These are phyloP conservation scores for Pseudohalonectria lignicola DNA, from an alignment of 2,329 filamentous ascomycete species.

Conservation along the genomic window DNA sequence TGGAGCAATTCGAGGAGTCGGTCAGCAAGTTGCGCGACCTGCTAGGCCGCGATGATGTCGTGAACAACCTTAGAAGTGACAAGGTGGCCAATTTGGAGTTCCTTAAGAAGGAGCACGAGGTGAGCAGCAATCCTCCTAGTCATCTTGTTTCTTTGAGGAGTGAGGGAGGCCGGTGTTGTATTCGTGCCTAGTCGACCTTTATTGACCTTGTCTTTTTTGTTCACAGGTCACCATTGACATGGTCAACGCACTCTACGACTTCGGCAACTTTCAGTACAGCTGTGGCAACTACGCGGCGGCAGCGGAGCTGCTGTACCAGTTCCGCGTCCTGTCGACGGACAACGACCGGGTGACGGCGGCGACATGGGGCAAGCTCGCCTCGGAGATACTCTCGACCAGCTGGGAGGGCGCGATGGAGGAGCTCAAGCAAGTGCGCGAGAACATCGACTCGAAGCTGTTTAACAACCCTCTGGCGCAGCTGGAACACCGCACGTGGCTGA, in stretches of 20 bases:
- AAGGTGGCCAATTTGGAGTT: slow-evolving; percentile 99
- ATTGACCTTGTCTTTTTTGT: background rate
- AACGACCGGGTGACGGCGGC: slow-evolving; percentile 94
- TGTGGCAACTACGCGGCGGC: slow-evolving; percentile 89
- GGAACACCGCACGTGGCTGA: slow-evolving; percentile 90
- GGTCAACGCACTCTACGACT: slow-evolving; percentile 92
- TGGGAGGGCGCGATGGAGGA: slow-evolving; percentile 94
- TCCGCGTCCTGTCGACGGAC: slow-evolving; percentile 94
- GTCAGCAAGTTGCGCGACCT: slow-evolving; percentile 83
- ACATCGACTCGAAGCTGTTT: slow-evolving; percentile 90
- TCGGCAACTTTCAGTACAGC: slow-evolving; percentile 95
- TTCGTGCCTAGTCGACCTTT: too few species aligned
- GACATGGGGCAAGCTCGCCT: slow-evolving; percentile 96
- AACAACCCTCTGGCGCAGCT: slow-evolving; percentile 94
- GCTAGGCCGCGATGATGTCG: slow-evolving; percentile 78
- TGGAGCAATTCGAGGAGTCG: slow-evolving; percentile 77
- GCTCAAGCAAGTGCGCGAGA: slow-evolving; percentile 79
- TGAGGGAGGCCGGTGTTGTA: too few species aligned
- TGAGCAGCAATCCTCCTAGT: slow-evolving; percentile 36
- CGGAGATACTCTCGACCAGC: slow-evolving; percentile 87
- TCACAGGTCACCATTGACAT: slow-evolving; percentile 77
- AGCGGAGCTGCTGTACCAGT: slow-evolving; percentile 90
- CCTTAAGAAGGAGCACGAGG: slow-evolving; percentile 90
- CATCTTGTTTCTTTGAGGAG: too few species aligned
- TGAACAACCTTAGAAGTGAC: slow-evolving; percentile 84